phyloP scores from a whole-genome alignment of 1,284 basidiomycete genomes.

The Mycena citricolor region DNA sequence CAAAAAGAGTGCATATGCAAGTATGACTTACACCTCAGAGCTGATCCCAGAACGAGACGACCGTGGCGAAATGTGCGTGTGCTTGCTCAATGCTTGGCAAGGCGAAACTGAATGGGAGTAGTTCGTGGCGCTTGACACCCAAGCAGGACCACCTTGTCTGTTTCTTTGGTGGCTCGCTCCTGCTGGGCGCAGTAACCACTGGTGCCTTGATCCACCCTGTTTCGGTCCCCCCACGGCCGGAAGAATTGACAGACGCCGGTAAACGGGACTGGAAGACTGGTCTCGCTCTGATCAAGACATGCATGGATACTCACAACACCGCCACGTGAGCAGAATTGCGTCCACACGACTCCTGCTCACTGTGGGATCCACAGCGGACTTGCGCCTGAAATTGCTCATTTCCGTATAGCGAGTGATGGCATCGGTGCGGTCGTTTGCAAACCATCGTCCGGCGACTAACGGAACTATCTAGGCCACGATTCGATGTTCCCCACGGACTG shows the following conservation, averaged over 20 bases:
- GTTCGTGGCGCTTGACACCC: conserved; percentile 55
- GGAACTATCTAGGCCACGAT: no score
- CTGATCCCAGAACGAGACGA: conserved; percentile 61
- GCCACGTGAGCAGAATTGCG: conserved; percentile 72
- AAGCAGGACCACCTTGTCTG: conserved; percentile 84
- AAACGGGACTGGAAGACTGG: conserved; percentile 78
- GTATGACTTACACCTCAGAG: conserved; percentile 52
- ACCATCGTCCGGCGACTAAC: no score
- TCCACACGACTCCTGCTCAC: no score
- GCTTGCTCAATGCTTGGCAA: no score
- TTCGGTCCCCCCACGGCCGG: conserved; percentile 52
- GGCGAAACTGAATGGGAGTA: conserved; percentile 24
- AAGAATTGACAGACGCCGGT: conserved; percentile 51
- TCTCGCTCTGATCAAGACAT: conserved; percentile 74
- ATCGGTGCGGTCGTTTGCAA: no score
- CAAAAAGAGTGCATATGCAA: conserved; percentile 25
- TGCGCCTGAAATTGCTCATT: conserved; percentile 78
- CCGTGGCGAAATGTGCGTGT: conserved; percentile 25
- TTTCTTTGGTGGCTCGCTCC: conserved; percentile 70
- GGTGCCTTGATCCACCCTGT: conserved; percentile 37
- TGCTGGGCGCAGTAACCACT: conserved; percentile 70
- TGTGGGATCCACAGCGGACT: no score
- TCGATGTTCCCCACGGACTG: conserved; percentile 62
- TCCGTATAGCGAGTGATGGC: conserved; percentile 35
- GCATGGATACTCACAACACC: conserved; percentile 79